Base-by-base conservation (phyloP, 257 asterid species). In the Anisodus acutangulus region DNA sequence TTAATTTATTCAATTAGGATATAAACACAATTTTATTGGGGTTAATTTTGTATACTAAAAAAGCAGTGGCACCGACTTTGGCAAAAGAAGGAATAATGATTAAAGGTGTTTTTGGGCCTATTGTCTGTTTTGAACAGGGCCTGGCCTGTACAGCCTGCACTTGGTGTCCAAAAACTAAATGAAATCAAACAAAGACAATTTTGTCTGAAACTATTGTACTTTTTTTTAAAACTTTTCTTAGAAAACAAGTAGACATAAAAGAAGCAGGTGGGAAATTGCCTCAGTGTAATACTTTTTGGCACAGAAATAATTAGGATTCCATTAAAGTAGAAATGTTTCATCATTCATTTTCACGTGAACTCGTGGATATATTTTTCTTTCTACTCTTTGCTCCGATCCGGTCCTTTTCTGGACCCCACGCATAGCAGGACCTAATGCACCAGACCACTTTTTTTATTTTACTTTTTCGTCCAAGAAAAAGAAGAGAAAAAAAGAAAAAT, bases 41-140 rank as follows among this genome's bases (percentile, higher is more conserved):
- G 19, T 31, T 76, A 76, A 76, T 76, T 53, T 41, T 67, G 11
- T 69, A 47, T 49, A 49, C 19, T 47, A 47, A 49, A n/a, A 63
- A 43, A 10, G 5, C 8, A 41, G 47, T 81, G 47, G 84, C 84
- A 81, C 78, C 78, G 84, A 81, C 84, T 78, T 51, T 6, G 12
- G 60, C 2, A 62, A 81, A 45, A 58, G 84, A 51, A 45, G 78
- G 31, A 69, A 31, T 31, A 31, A 31, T 31, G 49, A 81, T 81
- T 63, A 81, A 81, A 81, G 78, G 16, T 83, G 57, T 70, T 37
- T 83, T 70, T 83, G 80, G 85, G 85, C 79, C 81, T 59, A 54
- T 60, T 55, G 71, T 63, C 74, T 62, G 31, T 60, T 60, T 81
- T 63, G 57, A 59, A 45, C 41, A 43, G 31, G 83, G 22, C 74